Conservation (phyloP, 345 rosid species). For the Aethionema arabicum region DNA sequence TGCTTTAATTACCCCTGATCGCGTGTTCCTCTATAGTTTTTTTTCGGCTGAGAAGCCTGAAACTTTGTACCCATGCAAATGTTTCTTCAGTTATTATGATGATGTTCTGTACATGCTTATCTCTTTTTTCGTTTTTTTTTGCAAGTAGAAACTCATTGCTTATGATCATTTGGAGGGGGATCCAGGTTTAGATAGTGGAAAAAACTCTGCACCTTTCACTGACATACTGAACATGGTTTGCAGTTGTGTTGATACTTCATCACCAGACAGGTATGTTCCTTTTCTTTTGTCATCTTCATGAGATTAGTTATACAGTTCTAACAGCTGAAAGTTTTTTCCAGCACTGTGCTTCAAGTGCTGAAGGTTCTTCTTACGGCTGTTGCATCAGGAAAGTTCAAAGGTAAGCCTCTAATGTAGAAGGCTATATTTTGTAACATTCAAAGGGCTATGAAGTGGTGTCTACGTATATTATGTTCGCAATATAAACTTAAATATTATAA, state of each 20-base stretch:
- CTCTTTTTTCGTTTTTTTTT: conserved; percentile 28
- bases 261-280: conserved; percentile 77
- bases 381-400: conserved; percentile 91
- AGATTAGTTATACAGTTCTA: conserved; percentile 32
- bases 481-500: conserved; percentile 11
- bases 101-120: conserved; percentile 22
- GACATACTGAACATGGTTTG: conserved; percentile 91
- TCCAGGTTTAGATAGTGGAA: conserved; percentile 94
- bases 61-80: not conserved
- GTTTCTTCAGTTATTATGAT: conserved; percentile 18
- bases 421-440: conserved; percentile 23
- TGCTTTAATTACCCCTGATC: conserved; percentile 22
- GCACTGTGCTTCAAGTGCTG: conserved; percentile 88
- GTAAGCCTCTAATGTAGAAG: conserved; percentile 42
- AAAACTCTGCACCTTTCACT: conserved; percentile 73
- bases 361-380: conserved; percentile 97
- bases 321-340: conserved; percentile 44
- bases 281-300: conserved; percentile 23
- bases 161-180: conserved; percentile 97
- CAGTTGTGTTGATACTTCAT: conserved; percentile 85
- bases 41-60: conserved; percentile 10
- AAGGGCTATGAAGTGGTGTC: conserved; percentile 6
- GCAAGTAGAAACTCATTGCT: conserved; percentile 82
- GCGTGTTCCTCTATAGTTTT: not conserved
- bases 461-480: conserved; percentile 14